Percentiles rank a stretch among this genome's conserved stretches.
Conservation (phyloP, 345 rosid genomes). For the Brassica rapa region DNA sequence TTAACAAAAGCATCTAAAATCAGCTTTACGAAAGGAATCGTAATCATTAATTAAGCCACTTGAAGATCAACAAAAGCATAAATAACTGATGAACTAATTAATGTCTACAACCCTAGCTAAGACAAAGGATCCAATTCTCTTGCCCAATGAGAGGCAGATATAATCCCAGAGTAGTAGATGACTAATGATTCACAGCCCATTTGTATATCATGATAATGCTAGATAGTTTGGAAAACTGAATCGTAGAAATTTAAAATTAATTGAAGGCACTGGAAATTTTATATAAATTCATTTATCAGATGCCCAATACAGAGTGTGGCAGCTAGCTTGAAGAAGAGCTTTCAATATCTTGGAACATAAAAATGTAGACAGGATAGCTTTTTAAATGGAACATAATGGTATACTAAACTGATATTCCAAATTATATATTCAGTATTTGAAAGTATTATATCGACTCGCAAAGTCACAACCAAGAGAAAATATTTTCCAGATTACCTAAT, state of each 20-base stretch:
- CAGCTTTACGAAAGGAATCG: slow-evolving; percentile 36
- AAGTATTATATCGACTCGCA: not conserved
- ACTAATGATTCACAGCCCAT: slow-evolving; percentile 2
- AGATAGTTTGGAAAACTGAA: not conserved
- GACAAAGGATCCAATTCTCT: slow-evolving; percentile 43
- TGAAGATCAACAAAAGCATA: slow-evolving; percentile 33
- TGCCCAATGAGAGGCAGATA: slow-evolving; percentile 37
- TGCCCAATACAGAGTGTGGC: not conserved
- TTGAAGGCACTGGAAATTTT: not conserved
- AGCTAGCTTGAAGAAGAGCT: not conserved
- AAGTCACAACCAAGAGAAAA: not conserved
- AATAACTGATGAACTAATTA: slow-evolving; percentile 26
- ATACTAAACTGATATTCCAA: not conserved
- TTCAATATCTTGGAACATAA: not conserved
- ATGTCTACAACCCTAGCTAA: slow-evolving; percentile 39
- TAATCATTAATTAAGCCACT: slow-evolving; percentile 41
- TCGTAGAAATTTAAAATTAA: not conserved
- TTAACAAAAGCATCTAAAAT: slow-evolving; percentile 38
- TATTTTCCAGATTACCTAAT: slow-evolving; percentile 2
- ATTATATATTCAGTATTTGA: not conserved
- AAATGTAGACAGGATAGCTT: not conserved
- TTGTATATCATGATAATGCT: slow-evolving; percentile 11
- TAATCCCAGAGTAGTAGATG: slow-evolving; percentile 11
- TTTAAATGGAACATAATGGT: not conserved
- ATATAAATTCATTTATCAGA: slow-evolving; percentile 1